These are phyloP conservation scores for Aspergillus ellipticus DNA, from an alignment of 495 filamentous ascomycete species.

Conservation along the genomic window DNA sequence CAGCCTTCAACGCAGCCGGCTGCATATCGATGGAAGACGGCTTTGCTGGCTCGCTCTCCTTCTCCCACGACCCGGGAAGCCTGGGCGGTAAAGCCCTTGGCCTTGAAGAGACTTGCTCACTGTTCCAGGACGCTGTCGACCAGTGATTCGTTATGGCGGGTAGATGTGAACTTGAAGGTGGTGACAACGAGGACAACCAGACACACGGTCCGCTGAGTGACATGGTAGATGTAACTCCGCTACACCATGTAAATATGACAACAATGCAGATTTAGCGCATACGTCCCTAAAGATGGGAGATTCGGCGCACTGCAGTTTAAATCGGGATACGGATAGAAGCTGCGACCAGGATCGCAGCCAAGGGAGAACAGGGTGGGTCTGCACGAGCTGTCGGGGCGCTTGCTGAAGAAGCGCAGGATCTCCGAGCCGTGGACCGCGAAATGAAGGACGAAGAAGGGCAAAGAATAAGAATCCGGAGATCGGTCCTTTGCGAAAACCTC, in stretches of 20 bases:
- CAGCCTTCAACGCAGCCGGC: constrained; percentile 28
- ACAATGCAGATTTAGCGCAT: not conserved
- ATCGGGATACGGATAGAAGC: constrained; percentile 3
- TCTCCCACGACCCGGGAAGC: constrained; percentile 22
- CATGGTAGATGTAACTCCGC: constrained; percentile 29
- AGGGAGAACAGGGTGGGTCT: constrained; percentile 36
- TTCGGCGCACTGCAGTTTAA: not conserved
- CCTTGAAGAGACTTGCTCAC: constrained; percentile 25
- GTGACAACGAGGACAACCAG: constrained; percentile 39
- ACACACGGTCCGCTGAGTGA: constrained; percentile 43
- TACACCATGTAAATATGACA: constrained; percentile 18
- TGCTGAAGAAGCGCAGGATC: constrained; percentile 28
- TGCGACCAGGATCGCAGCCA: constrained; percentile 13
- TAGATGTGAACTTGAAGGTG: constrained; percentile 34
- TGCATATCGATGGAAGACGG: constrained; percentile 29
- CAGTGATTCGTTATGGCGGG: constrained; percentile 34
- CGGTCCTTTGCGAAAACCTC: not conserved
- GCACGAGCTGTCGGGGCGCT: constrained; percentile 30
- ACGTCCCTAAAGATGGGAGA: not conserved
- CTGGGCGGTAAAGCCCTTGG: constrained; percentile 22
- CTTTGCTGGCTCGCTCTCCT: constrained; percentile 18
- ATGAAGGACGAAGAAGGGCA: constrained; percentile 3
- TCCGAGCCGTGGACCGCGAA: constrained; percentile 10
- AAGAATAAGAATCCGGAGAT: constrained; percentile 8
- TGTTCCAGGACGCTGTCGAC: constrained; percentile 30